Base-by-base conservation (phyloP, 2,329 filamentous ascomycete genomes). In the Bipolaris oryzae region DNA sequence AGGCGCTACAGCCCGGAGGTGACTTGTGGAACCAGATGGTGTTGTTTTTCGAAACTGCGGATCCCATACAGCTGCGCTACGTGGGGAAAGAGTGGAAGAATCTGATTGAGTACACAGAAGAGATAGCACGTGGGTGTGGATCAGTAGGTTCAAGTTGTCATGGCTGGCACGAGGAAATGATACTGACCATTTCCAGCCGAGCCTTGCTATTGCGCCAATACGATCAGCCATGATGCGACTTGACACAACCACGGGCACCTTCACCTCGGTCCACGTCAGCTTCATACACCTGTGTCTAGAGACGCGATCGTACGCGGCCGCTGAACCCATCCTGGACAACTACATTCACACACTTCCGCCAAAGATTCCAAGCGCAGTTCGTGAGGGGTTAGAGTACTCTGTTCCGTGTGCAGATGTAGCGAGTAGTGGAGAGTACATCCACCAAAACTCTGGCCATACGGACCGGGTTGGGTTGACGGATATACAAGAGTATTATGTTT, bases 291-390 rank as follows among this genome's bases (percentile, higher is more conserved):
- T 87, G 10, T 88, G 89, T 42, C 67, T 84, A 46, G 78, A 83
- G 50, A 81, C 82, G 31, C 76, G 84, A 62, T 76, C 76, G 37
- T 83, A 85, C 55, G 79, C 80, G 13, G 80, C 82, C 21, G 86
- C 84, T 2, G 77, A 89, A 5, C 82, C 82, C 3, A 80, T 91
- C 9, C 78, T 92, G 25, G 83, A 89, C 64, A 86, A 84, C 57
- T 81, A 85, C 50, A 86, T 91, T 55, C 82, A 89, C 57, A 89
- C 87, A 64, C 88, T 87, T 57, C 87, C 89, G 0, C 78, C 72
- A 5, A 69, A 67, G 31, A 70, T 74, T n/a, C 57, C 71, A 43
- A 31, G 55, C 51, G 18, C 43, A n/a, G 66, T 70, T 13, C 68
- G 67, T 6, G 73, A 76, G 45, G 61, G 62, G 5, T 60, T 76